Base-by-base conservation (phyloP, 441 rosid genomes). In the Aleurites moluccanus region DNA sequence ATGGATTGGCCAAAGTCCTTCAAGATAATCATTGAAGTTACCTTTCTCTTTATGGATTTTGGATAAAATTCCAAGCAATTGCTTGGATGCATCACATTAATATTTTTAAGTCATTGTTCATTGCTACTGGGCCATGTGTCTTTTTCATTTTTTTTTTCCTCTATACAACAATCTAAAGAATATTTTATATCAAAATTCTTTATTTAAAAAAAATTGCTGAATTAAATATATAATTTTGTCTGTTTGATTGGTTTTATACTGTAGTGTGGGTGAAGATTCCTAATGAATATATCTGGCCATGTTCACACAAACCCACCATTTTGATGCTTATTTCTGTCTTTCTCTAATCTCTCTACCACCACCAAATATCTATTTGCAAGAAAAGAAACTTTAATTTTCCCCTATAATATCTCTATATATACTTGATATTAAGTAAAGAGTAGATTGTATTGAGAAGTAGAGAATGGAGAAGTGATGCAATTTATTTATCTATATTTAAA, bases 231-330 rank as follows among this genome's bases (percentile, higher is more conserved):
- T 15, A 13, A 49, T 7, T 27, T 47, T 7, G 62, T 57, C 40
- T 27, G 18, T 60, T 61, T 71, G 42, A 21, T 56, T 9, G 55
- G 20, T 23, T n/a, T 38, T 21, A 67, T 23, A 67, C 20, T 28
- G 62, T 9, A 40, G 40, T 20, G 44, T 13, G 57, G 57, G 23
- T 25, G 38, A 55, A 28, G 57, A 72, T 72, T 70, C 53, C 52
- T 2, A 0, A 57, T 28, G 1, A 52, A 69, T 6, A 67, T 8
- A 70, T 64, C 67, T 45, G 75, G 45, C 60, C 61, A 62, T 73
- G 69, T 62, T 73, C 49, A 49, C 60, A 14, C 57, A 20, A 28
- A 47, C 68, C 68, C 75, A 45, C 62, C 74, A 16, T 5, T n/a
- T 21, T 56, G 49, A 72, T 60, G 50, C 27, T 21, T 4, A 52